Evolutionary conservation across 1,284 basidiomycete genomes (phyloP).

Genomic region (Ceratobasidium sp.): DNA sequence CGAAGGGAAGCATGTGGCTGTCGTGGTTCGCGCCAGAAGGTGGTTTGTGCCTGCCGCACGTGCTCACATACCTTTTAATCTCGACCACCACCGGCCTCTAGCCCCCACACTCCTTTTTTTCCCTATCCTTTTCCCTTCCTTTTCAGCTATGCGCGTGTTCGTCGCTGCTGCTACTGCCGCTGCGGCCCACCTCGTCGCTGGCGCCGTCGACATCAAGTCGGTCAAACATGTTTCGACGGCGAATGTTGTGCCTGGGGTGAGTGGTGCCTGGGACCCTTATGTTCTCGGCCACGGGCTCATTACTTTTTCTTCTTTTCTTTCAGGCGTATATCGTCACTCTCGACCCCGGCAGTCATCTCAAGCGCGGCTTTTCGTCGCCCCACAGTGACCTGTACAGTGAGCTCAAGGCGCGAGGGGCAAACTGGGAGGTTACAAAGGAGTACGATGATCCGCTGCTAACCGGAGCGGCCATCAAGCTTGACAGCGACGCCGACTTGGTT

Average conservation of each 20-base stretch:
- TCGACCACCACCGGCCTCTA: background rate
- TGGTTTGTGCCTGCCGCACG: background rate
- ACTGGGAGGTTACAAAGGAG: constrained; percentile 28
- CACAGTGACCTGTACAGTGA: constrained; percentile 27
- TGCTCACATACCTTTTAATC: background rate
- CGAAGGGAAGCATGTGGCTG: background rate
- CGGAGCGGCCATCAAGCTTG: constrained; percentile 37
- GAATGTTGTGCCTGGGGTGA: background rate
- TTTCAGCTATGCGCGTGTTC: background rate
- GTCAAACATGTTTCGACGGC: constrained; percentile 19
- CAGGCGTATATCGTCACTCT: constrained; percentile 34
- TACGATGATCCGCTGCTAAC: constrained; percentile 23
- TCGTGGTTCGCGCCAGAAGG: background rate
- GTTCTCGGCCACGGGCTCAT: background rate
- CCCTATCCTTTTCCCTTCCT: background rate
- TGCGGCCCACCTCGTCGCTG: constrained; percentile 22
- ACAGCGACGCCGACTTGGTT: constrained; percentile 38
- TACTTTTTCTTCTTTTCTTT: background rate
- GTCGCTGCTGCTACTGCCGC: constrained; percentile 3
- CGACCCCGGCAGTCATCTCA: constrained; percentile 2
- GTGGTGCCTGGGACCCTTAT: background rate
- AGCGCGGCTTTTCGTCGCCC: constrained; percentile 29
- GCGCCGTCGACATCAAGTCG: constrained; percentile 32
- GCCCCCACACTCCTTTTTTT: background rate
- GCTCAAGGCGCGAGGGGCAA: constrained; percentile 19